Percentiles rank a stretch among this genome's conserved stretches.
Conservation (phyloP, 768 basidiomycete species). For the Clitopilus hobsonii region DNA sequence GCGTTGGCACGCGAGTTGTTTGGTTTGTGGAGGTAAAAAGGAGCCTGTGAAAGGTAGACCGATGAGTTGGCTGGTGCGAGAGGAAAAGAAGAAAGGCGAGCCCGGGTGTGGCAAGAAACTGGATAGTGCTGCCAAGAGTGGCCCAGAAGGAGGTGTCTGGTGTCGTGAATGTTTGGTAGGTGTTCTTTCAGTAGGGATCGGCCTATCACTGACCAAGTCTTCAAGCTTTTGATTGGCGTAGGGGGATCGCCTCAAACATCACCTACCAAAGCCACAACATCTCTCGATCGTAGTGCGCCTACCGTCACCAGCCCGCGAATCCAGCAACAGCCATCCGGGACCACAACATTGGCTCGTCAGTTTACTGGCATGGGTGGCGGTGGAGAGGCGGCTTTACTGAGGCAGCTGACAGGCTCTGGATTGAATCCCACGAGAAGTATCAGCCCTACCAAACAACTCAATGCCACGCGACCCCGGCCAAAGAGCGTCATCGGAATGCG, state of each 20-base stretch:
- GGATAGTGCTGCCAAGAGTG: slow-evolving; percentile 78
- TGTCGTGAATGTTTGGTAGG: slow-evolving; percentile 81
- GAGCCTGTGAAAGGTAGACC: slow-evolving; percentile 27
- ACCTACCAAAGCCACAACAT: slow-evolving; percentile 44
- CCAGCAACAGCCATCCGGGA: slow-evolving; percentile 59
- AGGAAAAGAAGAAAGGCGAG: slow-evolving; percentile 48
- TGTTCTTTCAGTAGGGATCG: slow-evolving; percentile 3
- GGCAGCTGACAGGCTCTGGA: slow-evolving; percentile 66
- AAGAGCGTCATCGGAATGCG: slow-evolving; percentile 77
- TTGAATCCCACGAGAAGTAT: slow-evolving; percentile 66
- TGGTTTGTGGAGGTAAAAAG: slow-evolving; percentile 79
- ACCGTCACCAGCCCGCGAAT: slow-evolving; percentile 30
- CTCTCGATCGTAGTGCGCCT: slow-evolving; percentile 32
- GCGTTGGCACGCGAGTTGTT: slow-evolving; percentile 73
- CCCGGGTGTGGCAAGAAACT: slow-evolving; percentile 81
- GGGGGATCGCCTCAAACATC: slow-evolving; percentile 48
- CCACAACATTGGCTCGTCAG: slow-evolving; percentile 70
- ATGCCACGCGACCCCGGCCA: slow-evolving; percentile 52
- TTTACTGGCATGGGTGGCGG: slow-evolving; percentile 58
- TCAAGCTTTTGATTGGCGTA: slow-evolving; percentile 51
- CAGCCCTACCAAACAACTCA: slow-evolving; percentile 71
- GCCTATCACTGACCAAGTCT: slow-evolving; percentile 7
- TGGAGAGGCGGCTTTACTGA: slow-evolving; percentile 33
- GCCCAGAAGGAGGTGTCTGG: slow-evolving; percentile 68
- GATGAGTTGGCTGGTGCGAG: slow-evolving; percentile 30